phyloP scores from a whole-genome alignment of 805 yeast species.

The Saccharomycopsis fibuligera region DNA sequence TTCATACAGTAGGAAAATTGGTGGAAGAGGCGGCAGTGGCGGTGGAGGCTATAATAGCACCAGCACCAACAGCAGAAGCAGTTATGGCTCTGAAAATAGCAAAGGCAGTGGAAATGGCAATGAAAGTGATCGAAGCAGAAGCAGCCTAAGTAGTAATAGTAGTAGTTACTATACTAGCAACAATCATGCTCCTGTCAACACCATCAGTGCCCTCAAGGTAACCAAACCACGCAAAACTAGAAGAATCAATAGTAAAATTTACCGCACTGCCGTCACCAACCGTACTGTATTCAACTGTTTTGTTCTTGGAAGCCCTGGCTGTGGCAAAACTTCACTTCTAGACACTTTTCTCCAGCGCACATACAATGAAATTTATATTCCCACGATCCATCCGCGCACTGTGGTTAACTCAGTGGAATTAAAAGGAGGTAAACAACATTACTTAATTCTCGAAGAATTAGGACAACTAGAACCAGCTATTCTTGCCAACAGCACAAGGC shows the following conservation, averaged over 20 bases:
- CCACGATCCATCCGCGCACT: conserved; percentile 72
- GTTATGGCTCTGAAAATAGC: conserved; percentile 23
- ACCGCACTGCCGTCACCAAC: conserved; percentile 66
- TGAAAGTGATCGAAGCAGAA: no score
- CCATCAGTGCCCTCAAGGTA: conserved; percentile 56
- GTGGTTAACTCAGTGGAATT: conserved; percentile 91
- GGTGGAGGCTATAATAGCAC: no score
- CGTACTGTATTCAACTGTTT: conserved; percentile 90
- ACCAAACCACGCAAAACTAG: conserved; percentile 76
- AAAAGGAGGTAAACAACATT: conserved; percentile 93
- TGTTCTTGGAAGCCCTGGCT: conserved; percentile 74
- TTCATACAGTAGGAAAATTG: not conserved
- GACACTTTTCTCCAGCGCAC: conserved; percentile 77
- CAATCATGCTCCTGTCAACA: conserved; percentile 15
- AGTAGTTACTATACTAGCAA: conserved; percentile 23
- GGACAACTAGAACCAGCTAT: conserved; percentile 84
- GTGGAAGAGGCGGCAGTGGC: conserved; percentile 1
- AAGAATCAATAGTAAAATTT: conserved; percentile 56
- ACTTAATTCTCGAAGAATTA: conserved; percentile 81
- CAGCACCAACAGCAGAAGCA: no score
- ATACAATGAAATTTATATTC: conserved; percentile 64
- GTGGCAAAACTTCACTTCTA: conserved; percentile 82
- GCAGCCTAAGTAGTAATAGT: no score
- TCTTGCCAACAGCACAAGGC: conserved; percentile 56
- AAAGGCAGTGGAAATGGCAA: conserved; percentile 18